These are phyloP conservation scores for Dillenia turbinata DNA, from an alignment of 164 flowering plant species.

Conservation along the genomic window DNA sequence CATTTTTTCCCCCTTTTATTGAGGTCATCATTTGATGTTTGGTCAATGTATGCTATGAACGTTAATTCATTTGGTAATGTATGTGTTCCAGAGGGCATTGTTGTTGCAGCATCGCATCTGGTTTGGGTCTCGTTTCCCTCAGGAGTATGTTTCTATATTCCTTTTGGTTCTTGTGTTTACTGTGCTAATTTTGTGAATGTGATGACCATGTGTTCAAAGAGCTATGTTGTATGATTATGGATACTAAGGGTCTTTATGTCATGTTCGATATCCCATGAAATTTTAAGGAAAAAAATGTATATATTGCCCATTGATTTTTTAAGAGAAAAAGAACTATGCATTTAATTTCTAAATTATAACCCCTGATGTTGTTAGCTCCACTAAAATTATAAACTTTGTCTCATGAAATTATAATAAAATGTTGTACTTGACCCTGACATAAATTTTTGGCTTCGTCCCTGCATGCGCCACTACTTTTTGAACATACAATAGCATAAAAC, in stretches of 20 bases:
- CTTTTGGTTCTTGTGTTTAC: background rate
- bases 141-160: slow-evolving; percentile 43
- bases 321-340: too few species aligned
- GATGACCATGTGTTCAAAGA: background rate
- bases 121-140: slow-evolving; percentile 47
- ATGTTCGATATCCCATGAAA: background rate
- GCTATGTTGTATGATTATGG: background rate
- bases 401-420: too few species aligned
- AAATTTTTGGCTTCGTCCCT: too few species aligned
- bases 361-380: too few species aligned
- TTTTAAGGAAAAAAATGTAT: too few species aligned
- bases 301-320: too few species aligned
- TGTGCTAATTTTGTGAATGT: background rate
- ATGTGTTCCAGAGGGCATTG: slow-evolving; percentile 39
- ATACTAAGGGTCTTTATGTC: background rate
- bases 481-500: too few species aligned
- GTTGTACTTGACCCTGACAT: too few species aligned
- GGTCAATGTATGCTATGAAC: background rate
- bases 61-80: background rate
- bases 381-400: too few species aligned
- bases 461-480: too few species aligned
- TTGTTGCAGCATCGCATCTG: slow-evolving; percentile 54
- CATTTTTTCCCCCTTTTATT: background rate
- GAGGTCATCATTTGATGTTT: background rate
- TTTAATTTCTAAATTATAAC: too few species aligned